These are phyloP conservation scores for Pythium apleroticum DNA, from an alignment of 352 stramenopile genomes.

Conservation along the genomic window DNA sequence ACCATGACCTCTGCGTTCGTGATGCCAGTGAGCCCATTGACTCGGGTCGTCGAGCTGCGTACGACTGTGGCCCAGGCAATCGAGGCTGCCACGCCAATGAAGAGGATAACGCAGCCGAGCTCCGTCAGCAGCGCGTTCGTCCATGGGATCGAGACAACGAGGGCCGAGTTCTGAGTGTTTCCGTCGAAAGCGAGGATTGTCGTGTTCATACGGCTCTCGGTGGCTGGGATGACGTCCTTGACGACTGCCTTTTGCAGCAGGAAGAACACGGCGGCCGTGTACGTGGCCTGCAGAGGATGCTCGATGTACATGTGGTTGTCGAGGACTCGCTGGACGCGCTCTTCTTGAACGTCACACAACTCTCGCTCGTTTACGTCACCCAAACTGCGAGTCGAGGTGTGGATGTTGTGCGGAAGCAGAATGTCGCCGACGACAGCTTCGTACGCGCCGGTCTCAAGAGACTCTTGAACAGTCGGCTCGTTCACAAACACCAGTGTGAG, in stretches of 20 bases:
- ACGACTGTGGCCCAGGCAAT: background rate
- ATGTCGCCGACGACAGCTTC: background rate
- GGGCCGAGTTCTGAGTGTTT: background rate
- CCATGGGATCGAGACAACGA: background rate
- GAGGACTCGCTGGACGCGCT: background rate
- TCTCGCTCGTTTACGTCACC: too few species aligned
- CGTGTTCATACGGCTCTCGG: background rate
- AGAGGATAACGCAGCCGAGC: background rate
- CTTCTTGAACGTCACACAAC: background rate
- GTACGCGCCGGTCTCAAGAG: background rate
- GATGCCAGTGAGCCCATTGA: background rate
- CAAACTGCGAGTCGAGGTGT: too few species aligned
- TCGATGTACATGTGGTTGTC: constrained; percentile 6
- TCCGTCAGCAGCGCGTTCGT: background rate
- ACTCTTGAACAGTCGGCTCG: background rate
- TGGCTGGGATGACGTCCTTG: background rate
- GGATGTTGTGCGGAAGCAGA: background rate
- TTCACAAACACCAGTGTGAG: background rate
- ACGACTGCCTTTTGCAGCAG: background rate
- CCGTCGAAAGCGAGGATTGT: background rate
- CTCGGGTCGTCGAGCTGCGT: background rate
- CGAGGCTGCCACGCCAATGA: background rate
- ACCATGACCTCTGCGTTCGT: background rate
- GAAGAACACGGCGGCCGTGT: background rate
- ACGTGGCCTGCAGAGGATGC: background rate